Evolutionary conservation across 2,329 filamentous ascomycete genomes (phyloP).

Genomic region (Trichoderma arundinaceum): DNA sequence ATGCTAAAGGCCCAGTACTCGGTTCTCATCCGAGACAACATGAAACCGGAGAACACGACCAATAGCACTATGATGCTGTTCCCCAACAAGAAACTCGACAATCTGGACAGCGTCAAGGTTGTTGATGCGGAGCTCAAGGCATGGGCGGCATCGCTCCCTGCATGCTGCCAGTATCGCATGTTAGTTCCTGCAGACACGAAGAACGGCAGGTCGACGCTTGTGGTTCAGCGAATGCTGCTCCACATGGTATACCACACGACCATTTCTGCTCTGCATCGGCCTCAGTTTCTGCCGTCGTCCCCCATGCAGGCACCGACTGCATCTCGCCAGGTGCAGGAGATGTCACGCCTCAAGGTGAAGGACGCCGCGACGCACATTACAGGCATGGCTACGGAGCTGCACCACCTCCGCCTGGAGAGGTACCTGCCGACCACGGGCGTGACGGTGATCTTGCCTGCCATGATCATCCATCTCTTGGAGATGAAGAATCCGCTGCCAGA

Average conservation of each 20-base stretch:
- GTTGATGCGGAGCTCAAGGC: constrained; percentile 80
- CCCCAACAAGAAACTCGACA: constrained; percentile 85
- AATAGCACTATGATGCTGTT: constrained; percentile 86
- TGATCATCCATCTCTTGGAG: constrained; percentile 91
- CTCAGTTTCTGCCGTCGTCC: constrained; percentile 82
- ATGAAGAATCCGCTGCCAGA: constrained; percentile 82
- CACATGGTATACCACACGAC: constrained; percentile 96
- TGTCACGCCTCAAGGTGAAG: constrained; percentile 81
- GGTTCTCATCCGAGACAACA: constrained; percentile 82
- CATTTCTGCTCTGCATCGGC: constrained; percentile 86
- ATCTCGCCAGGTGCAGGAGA: constrained; percentile 75
- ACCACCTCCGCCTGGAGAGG: constrained; percentile 72
- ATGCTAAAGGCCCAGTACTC: constrained; percentile 93
- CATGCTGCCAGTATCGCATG: constrained; percentile 70
- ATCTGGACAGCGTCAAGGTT: constrained; percentile 75
- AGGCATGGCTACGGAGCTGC: constrained; percentile 77
- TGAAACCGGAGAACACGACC: constrained; percentile 76
- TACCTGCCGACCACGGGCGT: constrained; percentile 89
- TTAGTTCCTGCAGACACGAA: constrained; percentile 61
- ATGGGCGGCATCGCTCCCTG: constrained; percentile 76
- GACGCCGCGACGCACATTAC: constrained; percentile 87
- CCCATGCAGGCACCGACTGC: constrained; percentile 58
- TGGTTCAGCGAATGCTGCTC: constrained; percentile 80
- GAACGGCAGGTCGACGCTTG: constrained; percentile 64
- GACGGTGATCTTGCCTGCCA: constrained; percentile 86